Evolutionary conservation across 352 stramenopile genomes (phyloP).

Genomic region (Pythium dissimile): DNA sequence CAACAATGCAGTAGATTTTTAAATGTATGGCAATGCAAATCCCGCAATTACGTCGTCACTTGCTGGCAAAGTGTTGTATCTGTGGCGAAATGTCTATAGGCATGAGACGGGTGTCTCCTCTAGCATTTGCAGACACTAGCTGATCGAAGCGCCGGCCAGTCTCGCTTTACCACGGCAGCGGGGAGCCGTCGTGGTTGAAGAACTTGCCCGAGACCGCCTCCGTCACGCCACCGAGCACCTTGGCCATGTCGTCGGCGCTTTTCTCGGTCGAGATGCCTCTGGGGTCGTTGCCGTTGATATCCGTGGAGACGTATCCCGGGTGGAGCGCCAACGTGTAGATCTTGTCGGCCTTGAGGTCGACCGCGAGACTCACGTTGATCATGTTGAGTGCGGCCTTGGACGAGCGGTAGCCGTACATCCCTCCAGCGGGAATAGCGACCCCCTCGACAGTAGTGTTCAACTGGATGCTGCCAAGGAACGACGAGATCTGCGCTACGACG

Average conservation of each 20-base stretch:
- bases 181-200: not conserved
- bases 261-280: not conserved
- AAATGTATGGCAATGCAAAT: no score
- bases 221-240: not conserved
- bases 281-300: not conserved
- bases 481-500: constrained; percentile 35
- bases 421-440: not conserved
- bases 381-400: constrained; percentile 70
- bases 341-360: constrained; percentile 36
- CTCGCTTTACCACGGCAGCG: not conserved
- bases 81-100: no score
- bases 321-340: constrained; percentile 36
- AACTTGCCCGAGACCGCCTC: not conserved
- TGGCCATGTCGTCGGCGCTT: not conserved
- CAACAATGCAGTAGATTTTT: no score
- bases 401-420: constrained; percentile 31
- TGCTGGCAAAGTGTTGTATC: no score
- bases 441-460: constrained; percentile 21
- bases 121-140: no score
- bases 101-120: no score
- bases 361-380: constrained; percentile 32
- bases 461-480: constrained; percentile 36
- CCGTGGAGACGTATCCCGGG: constrained; percentile 18
- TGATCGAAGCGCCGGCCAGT: no score
- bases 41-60: no score